Percentiles rank a stretch among this genome's conserved stretches.
Conservation (phyloP, 805 yeast species). For the Wickerhamiella vanderwaltii region DNA sequence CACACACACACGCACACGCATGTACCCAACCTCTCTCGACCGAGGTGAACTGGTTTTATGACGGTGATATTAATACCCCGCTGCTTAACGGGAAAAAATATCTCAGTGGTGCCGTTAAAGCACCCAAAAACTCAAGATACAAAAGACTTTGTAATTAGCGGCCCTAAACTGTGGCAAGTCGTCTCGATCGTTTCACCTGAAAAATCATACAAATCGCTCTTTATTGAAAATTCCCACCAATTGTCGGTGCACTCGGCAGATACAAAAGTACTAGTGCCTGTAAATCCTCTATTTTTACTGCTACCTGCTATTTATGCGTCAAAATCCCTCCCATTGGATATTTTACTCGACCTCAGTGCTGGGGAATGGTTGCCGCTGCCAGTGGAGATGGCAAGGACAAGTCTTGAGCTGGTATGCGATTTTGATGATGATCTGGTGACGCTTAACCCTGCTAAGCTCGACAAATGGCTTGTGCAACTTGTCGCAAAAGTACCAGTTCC, state of each 20-base stretch:
- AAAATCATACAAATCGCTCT: not conserved
- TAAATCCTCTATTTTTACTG: slow-evolving; percentile 23
- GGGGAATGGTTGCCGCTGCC: slow-evolving; percentile 16
- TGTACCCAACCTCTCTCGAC: not conserved
- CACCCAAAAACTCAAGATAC: slow-evolving; percentile 22
- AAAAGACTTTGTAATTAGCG: slow-evolving; percentile 16
- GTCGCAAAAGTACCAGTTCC: slow-evolving; percentile 13
- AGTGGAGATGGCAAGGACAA: slow-evolving; percentile 8
- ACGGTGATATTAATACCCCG: slow-evolving; percentile 14
- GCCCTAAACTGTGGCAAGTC: slow-evolving; percentile 18
- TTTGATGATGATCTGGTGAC: slow-evolving; percentile 11
- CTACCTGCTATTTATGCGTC: slow-evolving; percentile 18
- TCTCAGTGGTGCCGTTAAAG: slow-evolving; percentile 12
- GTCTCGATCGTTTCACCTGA: slow-evolving; percentile 11
- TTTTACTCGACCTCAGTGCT: slow-evolving; percentile 20
- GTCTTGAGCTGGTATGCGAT: slow-evolving; percentile 14
- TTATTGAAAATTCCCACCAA: not conserved
- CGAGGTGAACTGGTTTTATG: not conserved
- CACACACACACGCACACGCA: too few relatives aligned
- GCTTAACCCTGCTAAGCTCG: slow-evolving; percentile 15
- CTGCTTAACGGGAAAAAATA: slow-evolving; percentile 11
- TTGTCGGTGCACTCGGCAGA: not conserved
- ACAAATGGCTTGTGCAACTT: slow-evolving; percentile 17
- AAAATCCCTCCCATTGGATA: slow-evolving; percentile 20
- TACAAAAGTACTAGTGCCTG: slow-evolving; percentile 21